phyloP scores from a whole-genome alignment of 208 protist species.

The Leishmania aethiopica region DNA sequence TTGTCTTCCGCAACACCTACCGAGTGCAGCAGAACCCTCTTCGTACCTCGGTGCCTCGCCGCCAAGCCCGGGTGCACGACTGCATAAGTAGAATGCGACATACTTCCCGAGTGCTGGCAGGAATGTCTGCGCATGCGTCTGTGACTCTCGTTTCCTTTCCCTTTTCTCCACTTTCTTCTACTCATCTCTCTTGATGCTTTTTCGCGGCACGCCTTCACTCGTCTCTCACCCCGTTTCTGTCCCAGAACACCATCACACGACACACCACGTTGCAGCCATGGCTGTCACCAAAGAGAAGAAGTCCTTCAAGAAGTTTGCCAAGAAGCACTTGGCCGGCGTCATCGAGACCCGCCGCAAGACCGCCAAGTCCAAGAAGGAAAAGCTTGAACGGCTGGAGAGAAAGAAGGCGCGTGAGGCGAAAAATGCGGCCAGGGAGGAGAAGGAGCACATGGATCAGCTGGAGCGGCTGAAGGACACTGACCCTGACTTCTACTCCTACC shows the following conservation, averaged over 20 bases:
- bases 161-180: not conserved
- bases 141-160: not conserved
- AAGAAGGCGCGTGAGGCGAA: conserved; percentile 76
- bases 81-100: not conserved
- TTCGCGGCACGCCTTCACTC: not conserved
- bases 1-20: not conserved
- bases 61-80: not conserved
- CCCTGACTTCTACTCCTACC: conserved; percentile 89
- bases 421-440: conserved; percentile 73
- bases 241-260: not conserved
- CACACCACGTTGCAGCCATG: conserved; percentile 29
- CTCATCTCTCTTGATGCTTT: not conserved
- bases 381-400: conserved; percentile 78
- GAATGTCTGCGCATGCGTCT: not conserved
- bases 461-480: conserved; percentile 90
- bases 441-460: conserved; percentile 89
- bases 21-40: not conserved
- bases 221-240: not conserved
- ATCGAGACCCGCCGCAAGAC: conserved; percentile 91
- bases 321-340: conserved; percentile 89
- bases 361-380: conserved; percentile 88
- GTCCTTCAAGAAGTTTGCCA: conserved; percentile 92
- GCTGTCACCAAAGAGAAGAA: conserved; percentile 86
- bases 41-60: not conserved
- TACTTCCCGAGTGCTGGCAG: not conserved